Evolutionary conservation across 1,284 basidiomycete species (phyloP).

Genomic region (Leucoagaricus sp.): DNA sequence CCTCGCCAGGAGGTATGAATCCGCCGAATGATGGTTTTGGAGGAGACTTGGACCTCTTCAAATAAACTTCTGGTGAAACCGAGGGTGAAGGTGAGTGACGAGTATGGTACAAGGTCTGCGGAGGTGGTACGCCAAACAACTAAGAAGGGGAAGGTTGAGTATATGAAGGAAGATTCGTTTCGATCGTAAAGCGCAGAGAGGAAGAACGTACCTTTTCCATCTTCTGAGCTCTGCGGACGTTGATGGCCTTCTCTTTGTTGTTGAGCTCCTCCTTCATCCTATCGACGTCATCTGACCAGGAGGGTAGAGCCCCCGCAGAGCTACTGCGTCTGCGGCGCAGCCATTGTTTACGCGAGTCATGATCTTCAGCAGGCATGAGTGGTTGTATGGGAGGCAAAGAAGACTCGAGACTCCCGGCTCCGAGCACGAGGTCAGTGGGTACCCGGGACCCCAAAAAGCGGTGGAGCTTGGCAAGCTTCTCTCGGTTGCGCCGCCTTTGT

Average conservation of each 20-base stretch:
- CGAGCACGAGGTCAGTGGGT: conserved; percentile 66
- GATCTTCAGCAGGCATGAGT: conserved; percentile 12
- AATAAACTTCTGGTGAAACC: conserved; percentile 2
- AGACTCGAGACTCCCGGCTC: conserved; percentile 39
- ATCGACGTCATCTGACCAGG: conserved; percentile 58
- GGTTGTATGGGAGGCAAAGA: conserved; percentile 40
- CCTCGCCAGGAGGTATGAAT: conserved; percentile 19
- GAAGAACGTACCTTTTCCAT: conserved; percentile 73
- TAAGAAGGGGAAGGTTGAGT: conserved; percentile 27
- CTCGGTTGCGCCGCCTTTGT: conserved; percentile 65
- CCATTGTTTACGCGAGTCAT: conserved; percentile 36
- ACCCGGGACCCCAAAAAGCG: conserved; percentile 79
- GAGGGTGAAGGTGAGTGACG: conserved; percentile 47
- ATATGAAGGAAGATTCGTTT: conserved; percentile 1
- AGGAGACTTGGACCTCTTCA: conserved; percentile 10
- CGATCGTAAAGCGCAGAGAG: not conserved
- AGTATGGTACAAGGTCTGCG: conserved; percentile 71
- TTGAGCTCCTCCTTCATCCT: conserved; percentile 67
- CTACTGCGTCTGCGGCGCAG: conserved; percentile 55
- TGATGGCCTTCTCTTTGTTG: conserved; percentile 71
- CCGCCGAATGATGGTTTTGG: conserved; percentile 21
- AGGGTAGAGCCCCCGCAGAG: conserved; percentile 47
- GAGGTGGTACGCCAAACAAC: conserved; percentile 80
- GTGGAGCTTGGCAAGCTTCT: conserved; percentile 75
- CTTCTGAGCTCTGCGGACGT: conserved; percentile 75